Evolutionary conservation across 768 basidiomycete genomes (phyloP), one percentile per base, ranked within the genome.

Genomic region (Coprinellus aureogranulatus): DNA sequence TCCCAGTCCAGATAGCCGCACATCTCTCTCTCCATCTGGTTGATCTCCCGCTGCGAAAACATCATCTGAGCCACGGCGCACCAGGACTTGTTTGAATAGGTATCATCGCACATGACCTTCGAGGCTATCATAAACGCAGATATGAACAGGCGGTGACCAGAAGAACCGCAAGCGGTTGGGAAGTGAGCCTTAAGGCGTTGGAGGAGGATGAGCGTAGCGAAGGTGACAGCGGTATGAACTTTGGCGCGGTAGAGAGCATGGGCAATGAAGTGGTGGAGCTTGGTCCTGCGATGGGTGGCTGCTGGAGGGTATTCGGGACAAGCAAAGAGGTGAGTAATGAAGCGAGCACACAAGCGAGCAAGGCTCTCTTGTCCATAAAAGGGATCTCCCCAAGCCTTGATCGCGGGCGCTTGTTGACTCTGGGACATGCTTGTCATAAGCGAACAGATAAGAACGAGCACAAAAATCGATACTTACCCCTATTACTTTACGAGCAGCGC

Each of bases 1-100:
- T 91, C 88, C 94, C 94, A 98, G 68, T 95, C 94, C 44, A 99
- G 77, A 66, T 98, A 98, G 12, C 83, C 78, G 65, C 81, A 93
- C 88, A 96, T 94, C 73, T 95, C 93, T 23, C 92, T 77, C 76
- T 95, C 94, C 93, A 95, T 94, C 78, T 94, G 93, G 71, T 97
- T 97, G 67, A 97, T 89, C 79, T 95, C 94, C 44, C 89, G 82
- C 5, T 95, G 75, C 2, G 78, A 80, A 65, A 94, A 95, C 84
- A 92, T 88, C 27, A 84, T 87, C 69, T 94, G 91, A 0, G 90
- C 92, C 42, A 95, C 92, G 47, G 94, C 88, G 5, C 84, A 83
- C 92, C 93, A 95, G 0, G 88, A 90, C 68, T 93, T 92, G 81
- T 94, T 94, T 14, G 89, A 92, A 69, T 94, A 94, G 0, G 92